Base-by-base conservation (phyloP, 2,329 filamentous ascomycete genomes). In the Cladorrhinum sp. region DNA sequence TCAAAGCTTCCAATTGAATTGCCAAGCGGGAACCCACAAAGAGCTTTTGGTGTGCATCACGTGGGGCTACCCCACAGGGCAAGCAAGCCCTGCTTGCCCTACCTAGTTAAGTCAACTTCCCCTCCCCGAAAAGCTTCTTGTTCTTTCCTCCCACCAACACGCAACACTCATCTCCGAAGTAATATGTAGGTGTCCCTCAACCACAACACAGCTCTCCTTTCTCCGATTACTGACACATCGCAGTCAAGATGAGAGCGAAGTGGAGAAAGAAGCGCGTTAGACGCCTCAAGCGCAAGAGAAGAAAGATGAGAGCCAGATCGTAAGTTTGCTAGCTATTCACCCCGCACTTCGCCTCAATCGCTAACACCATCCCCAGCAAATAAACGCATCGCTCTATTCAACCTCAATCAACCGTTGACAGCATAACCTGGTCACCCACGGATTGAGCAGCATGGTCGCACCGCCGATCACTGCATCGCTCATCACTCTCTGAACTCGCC, bases 231-330 rank as follows among this genome's bases (percentile, higher is more conserved):
- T 49, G 41, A 56, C 53, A 55, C 36, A 56, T 6, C 36, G 23
- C 48, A 63, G 80, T 81, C 82, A 86, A 81, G 81, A 86, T 88
- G 85, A 84, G 93, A 95, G 93, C 92, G 78, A 98, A 98, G 87
- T 98, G 95, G 95, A 95, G 93, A 87, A 99, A 99, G 91, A 99
- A 99, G 93, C 88, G 95, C 80, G 93, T 96, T 83, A 87, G 95
- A 76, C 89, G 95, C 82, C 92, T 99, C 81, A 98, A 98, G 90
- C 90, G 93, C 79, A 99, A 99, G 93, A 92, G 95, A 85, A 96
- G 95, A 92, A 99, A 99, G 93, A 96, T 95, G 84, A 88, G 95
- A 80, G 95, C 93, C 75, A 85, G 95, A 84, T 93, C 88, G 95
- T 98, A 86, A 86, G 92, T 83, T 48, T 48, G 50, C 20, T 12